Base-by-base conservation (phyloP, 129 eudicot genomes). In the Pittosporum tobira region DNA sequence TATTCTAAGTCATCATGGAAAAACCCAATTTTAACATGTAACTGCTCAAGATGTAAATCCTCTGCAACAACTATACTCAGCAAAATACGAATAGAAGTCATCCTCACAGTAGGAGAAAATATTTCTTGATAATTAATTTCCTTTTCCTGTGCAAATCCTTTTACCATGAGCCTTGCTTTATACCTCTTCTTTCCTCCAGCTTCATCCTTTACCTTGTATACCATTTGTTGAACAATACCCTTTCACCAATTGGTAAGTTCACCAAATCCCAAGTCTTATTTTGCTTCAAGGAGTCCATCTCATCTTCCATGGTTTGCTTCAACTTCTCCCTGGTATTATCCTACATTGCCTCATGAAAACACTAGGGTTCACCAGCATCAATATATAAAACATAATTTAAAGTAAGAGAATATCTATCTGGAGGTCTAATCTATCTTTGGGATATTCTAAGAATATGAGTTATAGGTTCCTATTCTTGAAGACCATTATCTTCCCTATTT, bases 351-450 rank as follows among this genome's bases (percentile, higher is more conserved):
- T 53, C 42, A 3, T 28, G 20, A 16, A 23, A 53, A 30, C 59
- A 23, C 59, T 53, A 21, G 8, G 48, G 62, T 13, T 57, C 62
- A 18, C 47, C 18, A 13, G 10, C 26, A 6, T 56, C 61, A 52
- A 2, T 52, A 22, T 8, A 27, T 19, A 52, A 40, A 9, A 40
- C 45, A 40, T 40, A 40, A 40, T 13, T 6, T 40, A 40, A 40
- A 14, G n/a, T 10, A 6, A 10, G n/a, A 5, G n/a, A n/a, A n/a
- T 37, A 37, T 12, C 1, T 37, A 5, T 37, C 1, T 3, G 5
- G 43, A 9, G 13, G 43, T 37, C n/a, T n/a, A n/a, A n/a, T n/a
- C n/a, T 6, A 37, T 37, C 11, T 37, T 6, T 37, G 43, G n/a
- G n/a, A n/a, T n/a, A n/a, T n/a, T n/a, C n/a, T n/a, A n/a, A n/a